Base-by-base conservation (phyloP, 1,284 basidiomycete genomes). In the Phlebopus sp. region DNA sequence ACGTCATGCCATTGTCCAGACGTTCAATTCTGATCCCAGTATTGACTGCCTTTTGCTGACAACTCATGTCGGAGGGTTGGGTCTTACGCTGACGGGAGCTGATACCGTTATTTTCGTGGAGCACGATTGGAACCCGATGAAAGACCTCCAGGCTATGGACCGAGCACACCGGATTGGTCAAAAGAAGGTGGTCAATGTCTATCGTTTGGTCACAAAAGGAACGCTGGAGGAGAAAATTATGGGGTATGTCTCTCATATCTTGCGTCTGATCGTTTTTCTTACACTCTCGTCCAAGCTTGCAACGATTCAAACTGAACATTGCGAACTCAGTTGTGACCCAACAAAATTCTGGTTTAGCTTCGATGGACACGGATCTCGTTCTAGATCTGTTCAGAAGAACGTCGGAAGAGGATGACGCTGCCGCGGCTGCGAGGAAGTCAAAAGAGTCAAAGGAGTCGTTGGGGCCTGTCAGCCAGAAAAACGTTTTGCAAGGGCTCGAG, bases 91-190 rank as follows among this genome's bases (percentile, higher is more conserved):
- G 56, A 99, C 97, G 0, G 96, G 97, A 19, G 97, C 97, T 8
- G 97, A 99, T 67, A 99, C 97, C 1, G 97, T 99, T 55, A 97
- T 99, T 55, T 99, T 99, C 61, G 93, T 99, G 41, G 97, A 99
- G 67, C 97, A 99, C 67, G 97, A 99, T 67, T 99, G 97, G 97
- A 99, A 99, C 68, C 97, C 97, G 15, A 97, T 97, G 94, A 98
- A 98, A 69, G 97, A 99, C 71, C 73, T 99, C 10, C 97, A 99
- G 67, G 97, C 97, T 5, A 99, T 99, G 97, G 97, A 99, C 67
- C 84, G 97, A 47, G 97, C 97, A 1, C 97, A 99, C 71, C 87
- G 97, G 47, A 86, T 99, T 25, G 97, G 97, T 4, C 97, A 99
- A 73, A 99, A 97, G 75, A 94, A 95, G 69, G 95, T 98, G 13